Base-by-base conservation (phyloP, 1,284 basidiomycete species). In the Papiliotrema flavescens region DNA sequence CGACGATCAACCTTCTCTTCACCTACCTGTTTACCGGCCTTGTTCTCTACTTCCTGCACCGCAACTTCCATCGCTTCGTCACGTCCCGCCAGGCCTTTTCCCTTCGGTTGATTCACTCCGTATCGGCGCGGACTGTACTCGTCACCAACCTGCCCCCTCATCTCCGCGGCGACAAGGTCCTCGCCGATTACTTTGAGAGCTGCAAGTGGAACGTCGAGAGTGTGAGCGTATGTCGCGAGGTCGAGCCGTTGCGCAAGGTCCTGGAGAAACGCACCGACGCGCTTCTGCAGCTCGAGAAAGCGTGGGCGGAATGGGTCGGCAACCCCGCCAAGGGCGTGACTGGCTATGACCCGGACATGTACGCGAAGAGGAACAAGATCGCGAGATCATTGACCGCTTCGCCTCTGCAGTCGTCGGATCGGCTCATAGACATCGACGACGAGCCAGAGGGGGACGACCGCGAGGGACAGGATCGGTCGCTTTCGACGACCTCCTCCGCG, bases 141-240 rank as follows among this genome's bases (percentile, higher is more conserved):
- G 84, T 95, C 41, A 87, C 88, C 5, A 83, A 84, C 50, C 81
- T 98, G 0, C 95, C 95, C 0, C 76, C 77, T 3, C 88, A 95
- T 62, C 81, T 98, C 0, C 85, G 87, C 55, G 85, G 87, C 9
- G 93, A 97, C 67, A 83, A 87, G 9, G 82, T 89, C 0, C 79
- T 98, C 15, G 90, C 91, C 0, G 89, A 93, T 60, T 97, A 98
- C 76, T 98, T 97, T 73, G 94, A 97, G 71, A 83, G 83, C 51
- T 76, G 80, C 49, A 72, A 74, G n/a, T 78, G 76, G 75, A 58
- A 50, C 8, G 74, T 77, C 34, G 75, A 77, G 55, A 67, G 89
- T 66, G 90, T 97, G 22, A 89, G 84, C n/a, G 81, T 98, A 2
- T 89, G 88, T 56, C 80, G 93, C 48, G 88, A 95, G 60, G 87